Conservation (phyloP, 1,284 basidiomycete species). For the Heterobasidion irregulare region DNA sequence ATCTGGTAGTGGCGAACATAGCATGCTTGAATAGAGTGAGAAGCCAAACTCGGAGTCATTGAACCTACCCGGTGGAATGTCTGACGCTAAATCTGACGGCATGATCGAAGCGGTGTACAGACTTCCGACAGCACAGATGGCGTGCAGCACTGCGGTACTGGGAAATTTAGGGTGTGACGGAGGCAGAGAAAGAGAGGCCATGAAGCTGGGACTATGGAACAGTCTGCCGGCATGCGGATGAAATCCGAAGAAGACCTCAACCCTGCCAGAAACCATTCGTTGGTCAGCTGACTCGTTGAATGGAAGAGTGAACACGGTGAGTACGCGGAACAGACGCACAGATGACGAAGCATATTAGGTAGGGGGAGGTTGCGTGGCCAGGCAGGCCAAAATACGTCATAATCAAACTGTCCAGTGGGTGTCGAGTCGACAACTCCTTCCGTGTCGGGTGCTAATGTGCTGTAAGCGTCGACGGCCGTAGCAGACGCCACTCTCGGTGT, state of each 20-base stretch:
- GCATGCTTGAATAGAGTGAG: slow-evolving; percentile 1
- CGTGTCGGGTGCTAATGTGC: neutral
- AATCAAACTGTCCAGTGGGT: slow-evolving; percentile 5
- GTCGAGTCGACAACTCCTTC: neutral
- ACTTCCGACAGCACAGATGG: slow-evolving; percentile 68
- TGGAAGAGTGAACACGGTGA: neutral
- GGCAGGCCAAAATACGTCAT: slow-evolving; percentile 35
- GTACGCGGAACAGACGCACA: slow-evolving; percentile 33
- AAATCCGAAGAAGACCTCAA: slow-evolving; percentile 66
- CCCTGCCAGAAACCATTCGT: slow-evolving; percentile 27
- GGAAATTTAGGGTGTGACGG: slow-evolving; percentile 70
- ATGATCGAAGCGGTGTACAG: slow-evolving; percentile 55
- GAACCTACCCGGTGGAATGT: slow-evolving; percentile 37
- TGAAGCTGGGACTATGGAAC: slow-evolving; percentile 57
- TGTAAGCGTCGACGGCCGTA: neutral
- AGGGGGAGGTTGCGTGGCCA: slow-evolving; percentile 60
- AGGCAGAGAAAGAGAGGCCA: slow-evolving; percentile 52
- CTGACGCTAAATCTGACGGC: slow-evolving; percentile 28
- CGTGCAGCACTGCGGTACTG: slow-evolving; percentile 55
- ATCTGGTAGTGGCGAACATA: slow-evolving; percentile 22
- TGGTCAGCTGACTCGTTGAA: neutral
- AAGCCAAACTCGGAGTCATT: slow-evolving; percentile 9
- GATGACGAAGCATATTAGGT: slow-evolving; percentile 49
- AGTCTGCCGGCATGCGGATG: slow-evolving; percentile 61
- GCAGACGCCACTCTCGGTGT: neutral